Evolutionary conservation across 805 yeast genomes (phyloP), one percentile per base, ranked within the genome.

Genomic region (Tetrapisispora fleetii): DNA sequence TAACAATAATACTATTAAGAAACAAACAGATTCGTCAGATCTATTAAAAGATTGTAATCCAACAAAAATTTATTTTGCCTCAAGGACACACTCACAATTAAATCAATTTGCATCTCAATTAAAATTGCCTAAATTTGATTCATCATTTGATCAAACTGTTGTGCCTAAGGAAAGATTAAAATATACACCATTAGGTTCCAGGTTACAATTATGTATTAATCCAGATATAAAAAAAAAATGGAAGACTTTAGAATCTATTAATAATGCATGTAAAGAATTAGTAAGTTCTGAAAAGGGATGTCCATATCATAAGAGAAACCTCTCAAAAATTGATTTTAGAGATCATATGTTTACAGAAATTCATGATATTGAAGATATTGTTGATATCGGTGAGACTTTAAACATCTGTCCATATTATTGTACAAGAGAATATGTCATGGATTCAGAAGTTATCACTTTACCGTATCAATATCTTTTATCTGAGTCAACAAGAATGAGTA

Each of bases 51-150:
- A 46, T 17, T 40, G 30, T n/a, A 65, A 67, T 18, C 65, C 77
- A 0, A 57, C 70, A 0, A 77, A 80, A 54, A 78, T 90, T 1
- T 77, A 67, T 55, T 89, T 81, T 59, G 74, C 95, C 0, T 87
- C 96, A 2, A 71, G 98, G 64, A 90, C 98, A 0, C 97, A 90
- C 59, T 86, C 96, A 0, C 98, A 90, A 61, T 68, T 90, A 41
- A 72, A 73, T 36, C 98, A 90, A 59, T 85, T 90, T 58, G 78
- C 88, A 0, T 75, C 78, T 16, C 96, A 91, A 56, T 65, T 90
- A 37, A 61, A 71, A 40, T 58, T 83, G 22, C 79, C 95, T 0
- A 52, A 67, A 0, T 82, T 87, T 49, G 83, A 84, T 2, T 75
- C 95, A 0, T 76, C 89, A 0, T 69, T 80, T 48, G 46, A 42